Conservation (phyloP, 495 filamentous ascomycete genomes). For the Glonium stellatum region DNA sequence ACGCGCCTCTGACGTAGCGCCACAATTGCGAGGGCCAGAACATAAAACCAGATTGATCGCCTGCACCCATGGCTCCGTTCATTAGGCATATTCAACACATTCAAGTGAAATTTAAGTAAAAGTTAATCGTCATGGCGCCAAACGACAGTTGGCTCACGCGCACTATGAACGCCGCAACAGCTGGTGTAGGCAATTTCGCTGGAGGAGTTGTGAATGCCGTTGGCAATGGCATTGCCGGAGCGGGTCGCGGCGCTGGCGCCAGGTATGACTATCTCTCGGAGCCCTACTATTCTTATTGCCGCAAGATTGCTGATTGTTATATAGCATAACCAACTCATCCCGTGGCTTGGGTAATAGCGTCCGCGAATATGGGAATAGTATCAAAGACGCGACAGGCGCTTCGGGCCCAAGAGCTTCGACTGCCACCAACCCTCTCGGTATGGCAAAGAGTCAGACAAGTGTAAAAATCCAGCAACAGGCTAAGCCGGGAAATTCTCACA, state of each 20-base stretch:
- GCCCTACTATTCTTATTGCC: background rate
- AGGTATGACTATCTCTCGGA: constrained; percentile 20
- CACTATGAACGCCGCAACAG: constrained; percentile 29
- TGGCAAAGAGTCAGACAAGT: constrained; percentile 25
- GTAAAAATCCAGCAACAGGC: constrained; percentile 9
- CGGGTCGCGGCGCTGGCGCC: constrained; percentile 37
- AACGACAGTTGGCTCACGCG: constrained; percentile 35
- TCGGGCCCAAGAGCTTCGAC: constrained; percentile 35
- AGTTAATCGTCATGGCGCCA: constrained; percentile 6
- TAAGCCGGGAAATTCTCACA: constrained; percentile 14
- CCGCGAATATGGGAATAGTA: constrained; percentile 42
- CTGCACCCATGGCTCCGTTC: too few species aligned
- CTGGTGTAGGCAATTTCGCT: constrained; percentile 34
- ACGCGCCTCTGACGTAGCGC: background rate
- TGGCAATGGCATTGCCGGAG: constrained; percentile 36
- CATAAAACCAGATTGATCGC: background rate
- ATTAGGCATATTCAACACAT: too few species aligned
- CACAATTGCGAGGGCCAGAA: background rate
- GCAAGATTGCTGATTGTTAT: background rate
- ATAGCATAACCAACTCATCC: constrained; percentile 35
- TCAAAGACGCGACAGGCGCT: constrained; percentile 42
- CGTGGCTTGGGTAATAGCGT: constrained; percentile 40
- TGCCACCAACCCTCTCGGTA: constrained; percentile 39
- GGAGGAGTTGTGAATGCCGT: constrained; percentile 34
- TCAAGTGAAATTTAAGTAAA: too few species aligned